phyloP scores from a whole-genome alignment of 176 grass and related monocot species.

The Olyra latifolia region DNA sequence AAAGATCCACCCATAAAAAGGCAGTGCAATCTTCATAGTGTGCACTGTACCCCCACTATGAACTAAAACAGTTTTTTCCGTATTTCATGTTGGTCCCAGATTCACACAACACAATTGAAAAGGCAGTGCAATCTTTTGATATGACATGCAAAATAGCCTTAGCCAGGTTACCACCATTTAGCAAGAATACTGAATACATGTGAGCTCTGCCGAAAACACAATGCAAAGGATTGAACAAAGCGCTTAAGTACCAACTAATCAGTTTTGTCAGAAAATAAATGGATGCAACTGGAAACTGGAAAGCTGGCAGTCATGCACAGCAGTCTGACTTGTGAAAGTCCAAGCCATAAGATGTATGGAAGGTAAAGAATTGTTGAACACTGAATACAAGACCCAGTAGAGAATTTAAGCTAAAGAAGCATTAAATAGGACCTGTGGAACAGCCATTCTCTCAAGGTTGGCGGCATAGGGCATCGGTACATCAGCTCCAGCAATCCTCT shows the following conservation, averaged over 20 bases:
- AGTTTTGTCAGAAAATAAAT: background rate
- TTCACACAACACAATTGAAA: no score
- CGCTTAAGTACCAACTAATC: background rate
- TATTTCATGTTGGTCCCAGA: no score
- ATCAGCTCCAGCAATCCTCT: conserved; percentile 94
- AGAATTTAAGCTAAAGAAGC: background rate
- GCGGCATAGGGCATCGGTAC: conserved; percentile 96
- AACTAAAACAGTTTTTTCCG: no score
- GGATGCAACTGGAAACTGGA: conserved; percentile 14
- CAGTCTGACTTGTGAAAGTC: background rate
- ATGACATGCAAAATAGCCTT: no score
- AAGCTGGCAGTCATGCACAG: background rate
- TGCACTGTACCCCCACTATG: background rate
- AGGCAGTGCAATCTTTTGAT: no score
- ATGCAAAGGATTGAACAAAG: no score
- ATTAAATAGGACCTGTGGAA: conserved; percentile 69
- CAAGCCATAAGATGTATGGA: background rate
- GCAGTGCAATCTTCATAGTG: no score
- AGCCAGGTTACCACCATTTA: no score
- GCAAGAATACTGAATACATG: no score
- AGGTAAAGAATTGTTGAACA: background rate
- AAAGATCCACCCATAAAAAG: background rate
- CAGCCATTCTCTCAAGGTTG: conserved; percentile 92
- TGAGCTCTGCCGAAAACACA: no score
- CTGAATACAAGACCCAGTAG: background rate